phyloP scores from a whole-genome alignment of 2,329 filamentous ascomycete species.

The Akanthomyces muscarius region DNA sequence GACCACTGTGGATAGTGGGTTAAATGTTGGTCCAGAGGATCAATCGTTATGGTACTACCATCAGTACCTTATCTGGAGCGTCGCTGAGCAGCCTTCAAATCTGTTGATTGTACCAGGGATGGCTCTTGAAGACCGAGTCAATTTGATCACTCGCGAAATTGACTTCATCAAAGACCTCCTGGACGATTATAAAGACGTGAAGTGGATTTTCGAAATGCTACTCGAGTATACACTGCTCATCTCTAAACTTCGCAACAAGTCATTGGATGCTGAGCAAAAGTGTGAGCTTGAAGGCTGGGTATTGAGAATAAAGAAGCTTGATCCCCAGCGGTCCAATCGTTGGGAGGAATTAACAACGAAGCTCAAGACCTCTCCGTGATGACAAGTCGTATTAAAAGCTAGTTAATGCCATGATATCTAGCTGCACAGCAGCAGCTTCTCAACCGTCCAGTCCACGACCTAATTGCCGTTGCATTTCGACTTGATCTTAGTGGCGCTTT shows the following conservation, averaged over 20 bases:
- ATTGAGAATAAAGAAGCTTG: conserved; percentile 60
- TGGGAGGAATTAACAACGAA: conserved; percentile 66
- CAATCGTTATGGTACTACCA: conserved; percentile 98
- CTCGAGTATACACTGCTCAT: conserved; percentile 66
- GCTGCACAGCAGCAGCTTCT: not conserved
- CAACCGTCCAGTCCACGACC: not conserved
- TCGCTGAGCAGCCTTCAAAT: conserved; percentile 46
- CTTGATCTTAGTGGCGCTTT: conserved; percentile 40
- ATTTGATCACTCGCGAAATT: conserved; percentile 67
- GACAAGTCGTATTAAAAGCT: not conserved
- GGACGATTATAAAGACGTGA: conserved; percentile 56
- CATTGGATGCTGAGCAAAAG: conserved; percentile 37
- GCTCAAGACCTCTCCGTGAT: conserved; percentile 20
- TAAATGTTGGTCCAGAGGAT: conserved; percentile 88
- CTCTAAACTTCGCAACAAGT: conserved; percentile 47
- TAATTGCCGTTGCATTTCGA: conserved; percentile 27
- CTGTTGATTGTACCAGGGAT: conserved; percentile 63
- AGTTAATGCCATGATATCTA: not conserved
- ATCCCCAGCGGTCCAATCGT: conserved; percentile 68
- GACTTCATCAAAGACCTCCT: conserved; percentile 65
- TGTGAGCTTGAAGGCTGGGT: conserved; percentile 56
- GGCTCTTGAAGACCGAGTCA: conserved; percentile 54
- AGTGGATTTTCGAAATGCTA: conserved; percentile 87
- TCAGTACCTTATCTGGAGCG: conserved; percentile 73
- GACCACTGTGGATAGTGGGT: conserved; percentile 66